phyloP scores from a whole-genome alignment of 225 moss, liverwort and hornwort genomes.

The Physcomitrium patens region DNA sequence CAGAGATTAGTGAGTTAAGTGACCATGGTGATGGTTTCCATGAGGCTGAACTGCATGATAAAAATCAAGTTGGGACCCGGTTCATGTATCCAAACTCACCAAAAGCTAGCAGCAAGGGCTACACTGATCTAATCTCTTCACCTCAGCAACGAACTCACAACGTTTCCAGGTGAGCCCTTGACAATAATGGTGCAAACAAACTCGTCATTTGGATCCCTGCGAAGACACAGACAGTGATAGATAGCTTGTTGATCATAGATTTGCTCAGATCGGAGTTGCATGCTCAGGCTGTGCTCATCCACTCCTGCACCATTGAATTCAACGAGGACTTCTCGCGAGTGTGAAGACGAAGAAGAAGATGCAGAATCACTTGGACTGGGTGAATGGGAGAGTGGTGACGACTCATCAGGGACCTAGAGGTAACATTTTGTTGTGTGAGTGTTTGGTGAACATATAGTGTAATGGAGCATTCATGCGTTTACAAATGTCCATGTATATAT shows the following conservation, averaged over 20 bases:
- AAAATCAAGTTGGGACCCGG: constrained; percentile 21
- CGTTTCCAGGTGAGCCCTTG: constrained; percentile 37
- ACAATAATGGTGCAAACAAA: neutral
- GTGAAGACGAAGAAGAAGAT: constrained; percentile 33
- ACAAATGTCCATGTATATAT: no score
- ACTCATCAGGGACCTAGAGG: constrained; percentile 27
- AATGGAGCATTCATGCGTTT: no score
- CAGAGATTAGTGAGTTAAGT: constrained; percentile 30
- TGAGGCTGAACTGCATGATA: constrained; percentile 22
- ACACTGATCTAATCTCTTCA: constrained; percentile 29
- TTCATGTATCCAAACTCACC: constrained; percentile 13
- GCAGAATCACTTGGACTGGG: constrained; percentile 64
- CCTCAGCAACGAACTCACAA: constrained; percentile 30
- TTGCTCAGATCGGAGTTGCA: neutral
- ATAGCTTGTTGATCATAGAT: neutral
- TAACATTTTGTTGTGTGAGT: neutral
- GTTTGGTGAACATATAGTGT: no score
- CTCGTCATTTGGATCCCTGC: neutral
- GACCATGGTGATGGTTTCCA: constrained; percentile 23
- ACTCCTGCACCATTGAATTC: constrained; percentile 24
- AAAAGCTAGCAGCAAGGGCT: constrained; percentile 23
- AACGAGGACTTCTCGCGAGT: constrained; percentile 14
- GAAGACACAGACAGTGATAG: neutral
- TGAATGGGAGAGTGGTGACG: constrained; percentile 83
- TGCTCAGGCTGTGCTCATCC: constrained; percentile 35